Evolutionary conservation across 202 grass and related monocot genomes (phyloP), one percentile per base, ranked within the genome.

Genomic region (Hordeum pubiflorum): DNA sequence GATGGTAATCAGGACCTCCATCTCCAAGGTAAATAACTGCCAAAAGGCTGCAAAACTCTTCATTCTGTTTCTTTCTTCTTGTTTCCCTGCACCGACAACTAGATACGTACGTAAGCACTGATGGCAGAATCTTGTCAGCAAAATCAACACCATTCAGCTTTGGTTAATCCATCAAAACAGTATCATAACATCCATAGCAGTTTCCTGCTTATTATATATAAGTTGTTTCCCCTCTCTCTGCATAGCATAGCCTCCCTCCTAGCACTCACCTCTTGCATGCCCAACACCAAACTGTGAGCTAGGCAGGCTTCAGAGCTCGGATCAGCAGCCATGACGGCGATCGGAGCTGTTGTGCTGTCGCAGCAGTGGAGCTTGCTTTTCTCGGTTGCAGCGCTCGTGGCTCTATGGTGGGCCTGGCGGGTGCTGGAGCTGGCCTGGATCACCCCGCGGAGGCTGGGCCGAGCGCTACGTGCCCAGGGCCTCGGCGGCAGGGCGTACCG

Each of bases 401-500:
- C 67, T 4, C 67, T 70, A 0, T 70, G 67, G 67, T 70, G 67
- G 67, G 22, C 3, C 21, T 44, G 67, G 67, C 0, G 67, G 12
- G 67, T 70, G 12, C 21, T 70, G 0, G 39, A 44, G 67, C 23
- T 44, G 21, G 21, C 67, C 39, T 70, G 67, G 67, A 27, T 70
- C 67, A 70, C 38, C 21, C 67, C 67, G 38, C 67, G 12, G 67
- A 70, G 39, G 22, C 67, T 70, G 11, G 67, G 1, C 39, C 40
- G 40, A 11, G 57, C 41, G 37, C 82, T 91, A 12, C 70, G 75
- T 6, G 66, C 70, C 37, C 87, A 91, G 80, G 92, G 92, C 29
- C 26, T 94, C 24, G 20, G 26, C 20, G 87, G 81, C 74, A 89
- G 72, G 17, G 32, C 33, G 18, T 91, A 91, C 86, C 87, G 84